phyloP scores from a whole-genome alignment of 495 filamentous ascomycete species.

The Hypoxylon cercidicola region DNA sequence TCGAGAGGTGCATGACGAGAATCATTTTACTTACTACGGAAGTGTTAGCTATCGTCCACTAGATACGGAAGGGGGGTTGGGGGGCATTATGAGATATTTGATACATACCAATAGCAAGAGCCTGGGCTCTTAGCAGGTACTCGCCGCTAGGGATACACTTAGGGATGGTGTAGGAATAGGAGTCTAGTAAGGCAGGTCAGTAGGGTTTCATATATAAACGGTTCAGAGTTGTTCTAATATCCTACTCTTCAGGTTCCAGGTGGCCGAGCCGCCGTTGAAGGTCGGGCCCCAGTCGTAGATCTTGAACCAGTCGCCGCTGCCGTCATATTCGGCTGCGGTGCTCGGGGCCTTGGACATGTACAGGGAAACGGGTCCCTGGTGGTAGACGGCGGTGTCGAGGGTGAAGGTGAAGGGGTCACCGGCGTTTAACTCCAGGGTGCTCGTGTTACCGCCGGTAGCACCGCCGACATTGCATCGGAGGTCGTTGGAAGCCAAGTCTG shows the following conservation, averaged over 20 bases:
- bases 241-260: constrained; percentile 56
- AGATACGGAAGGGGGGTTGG: too few relatives aligned
- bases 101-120: constrained; percentile 58
- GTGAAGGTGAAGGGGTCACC: constrained; percentile 63
- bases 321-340: constrained; percentile 56
- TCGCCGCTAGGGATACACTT: constrained; percentile 64
- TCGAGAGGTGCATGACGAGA: too few relatives aligned
- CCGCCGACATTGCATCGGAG: constrained; percentile 70
- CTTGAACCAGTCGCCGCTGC: constrained; percentile 66
- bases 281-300: constrained; percentile 59
- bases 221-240: too few relatives aligned
- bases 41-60: too few relatives aligned
- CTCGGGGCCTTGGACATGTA: constrained; percentile 66
- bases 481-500: constrained; percentile 60
- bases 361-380: constrained; percentile 67
- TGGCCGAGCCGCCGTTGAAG: constrained; percentile 46
- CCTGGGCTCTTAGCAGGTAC: constrained; percentile 71
- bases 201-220: too few relatives aligned
- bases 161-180: constrained; percentile 66
- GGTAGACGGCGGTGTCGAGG: constrained; percentile 65
- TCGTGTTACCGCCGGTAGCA: constrained; percentile 54
- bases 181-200: constrained; percentile 31
- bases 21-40: too few relatives aligned
- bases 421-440: constrained; percentile 59
- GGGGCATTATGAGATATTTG: too few relatives aligned